Percentiles rank a stretch among this genome's conserved stretches.
These are phyloP conservation scores for Pyricularia pennisetigena DNA, from an alignment of 2,329 filamentous ascomycete genomes.

Conservation along the genomic window DNA sequence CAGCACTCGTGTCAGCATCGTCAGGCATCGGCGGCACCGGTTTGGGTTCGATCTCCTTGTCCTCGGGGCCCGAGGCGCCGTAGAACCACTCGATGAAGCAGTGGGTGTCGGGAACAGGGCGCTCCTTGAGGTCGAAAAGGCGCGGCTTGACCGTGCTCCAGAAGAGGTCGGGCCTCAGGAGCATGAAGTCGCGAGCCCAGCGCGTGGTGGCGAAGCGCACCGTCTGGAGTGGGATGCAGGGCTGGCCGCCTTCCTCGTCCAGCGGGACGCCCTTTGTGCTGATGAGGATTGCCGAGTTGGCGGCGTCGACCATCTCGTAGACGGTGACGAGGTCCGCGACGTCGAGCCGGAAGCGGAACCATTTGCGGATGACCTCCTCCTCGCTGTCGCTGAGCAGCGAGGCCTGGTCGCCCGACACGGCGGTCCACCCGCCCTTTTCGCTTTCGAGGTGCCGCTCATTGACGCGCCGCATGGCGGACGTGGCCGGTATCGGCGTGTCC, in stretches of 20 bases:
- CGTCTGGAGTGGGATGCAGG: neutral
- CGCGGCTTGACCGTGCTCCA: conserved; percentile 1
- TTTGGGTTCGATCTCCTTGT: neutral
- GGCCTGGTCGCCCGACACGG: neutral
- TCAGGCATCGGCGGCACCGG: too few species aligned
- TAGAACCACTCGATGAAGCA: neutral
- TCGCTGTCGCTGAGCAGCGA: neutral
- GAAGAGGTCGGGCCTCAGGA: neutral
- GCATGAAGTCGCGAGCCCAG: neutral
- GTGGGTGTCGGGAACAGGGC: neutral
- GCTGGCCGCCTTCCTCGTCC: neutral
- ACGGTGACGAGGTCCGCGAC: neutral
- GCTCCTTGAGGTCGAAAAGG: neutral
- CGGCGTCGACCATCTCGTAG: conserved; percentile 1
- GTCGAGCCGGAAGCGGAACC: conserved; percentile 2
- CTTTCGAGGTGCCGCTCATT: neutral
- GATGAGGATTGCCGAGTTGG: neutral
- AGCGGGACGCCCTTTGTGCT: neutral
- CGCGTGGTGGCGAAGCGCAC: neutral
- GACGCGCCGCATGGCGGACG: neutral
- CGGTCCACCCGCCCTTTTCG: neutral
- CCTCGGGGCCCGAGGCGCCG: neutral
- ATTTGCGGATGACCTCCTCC: neutral
- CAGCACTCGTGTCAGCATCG: too few species aligned
- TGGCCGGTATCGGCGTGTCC: neutral